Conservation (phyloP, 2,329 filamentous ascomycete genomes). For the Talaromyces sp. region DNA sequence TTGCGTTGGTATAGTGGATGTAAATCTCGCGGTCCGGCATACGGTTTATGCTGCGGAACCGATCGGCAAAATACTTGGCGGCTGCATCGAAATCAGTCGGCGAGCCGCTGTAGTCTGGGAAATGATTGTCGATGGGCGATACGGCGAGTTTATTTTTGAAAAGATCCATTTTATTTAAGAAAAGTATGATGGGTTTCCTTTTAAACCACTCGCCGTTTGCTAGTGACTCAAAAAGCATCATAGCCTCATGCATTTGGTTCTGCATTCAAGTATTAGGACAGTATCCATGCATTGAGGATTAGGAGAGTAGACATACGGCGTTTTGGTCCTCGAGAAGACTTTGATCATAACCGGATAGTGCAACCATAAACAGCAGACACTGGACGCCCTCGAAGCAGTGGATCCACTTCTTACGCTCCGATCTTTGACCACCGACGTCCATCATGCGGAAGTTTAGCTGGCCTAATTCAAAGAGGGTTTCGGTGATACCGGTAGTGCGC, state of each 20-base stretch:
- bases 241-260: conserved; percentile 88
- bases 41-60: conserved; percentile 70
- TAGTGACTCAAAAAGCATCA: conserved; percentile 82
- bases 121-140: conserved; percentile 67
- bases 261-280: conserved; percentile 25
- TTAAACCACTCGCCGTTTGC: conserved; percentile 84
- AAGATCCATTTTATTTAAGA: conserved; percentile 82
- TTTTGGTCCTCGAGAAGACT: conserved; percentile 95
- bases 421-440: conserved; percentile 85
- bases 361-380: conserved; percentile 85
- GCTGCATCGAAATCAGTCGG: conserved; percentile 66
- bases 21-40: conserved; percentile 53
- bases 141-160: conserved; percentile 70
- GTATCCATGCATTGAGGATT: neutral
- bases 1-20: conserved; percentile 55
- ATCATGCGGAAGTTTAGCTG: conserved; percentile 96
- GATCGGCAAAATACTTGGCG: conserved; percentile 75
- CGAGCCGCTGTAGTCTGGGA: conserved; percentile 72
- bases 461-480: conserved; percentile 87
- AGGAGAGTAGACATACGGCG: conserved; percentile 58
- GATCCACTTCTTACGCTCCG: conserved; percentile 96
- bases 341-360: conserved; percentile 94
- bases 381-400: conserved; percentile 95
- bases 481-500: conserved; percentile 90
- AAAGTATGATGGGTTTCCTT: conserved; percentile 73